These are phyloP conservation scores for Blyttiomyces sp. DNA, from an alignment of 371 early-diverging fungal genomes.

Conservation along the genomic window DNA sequence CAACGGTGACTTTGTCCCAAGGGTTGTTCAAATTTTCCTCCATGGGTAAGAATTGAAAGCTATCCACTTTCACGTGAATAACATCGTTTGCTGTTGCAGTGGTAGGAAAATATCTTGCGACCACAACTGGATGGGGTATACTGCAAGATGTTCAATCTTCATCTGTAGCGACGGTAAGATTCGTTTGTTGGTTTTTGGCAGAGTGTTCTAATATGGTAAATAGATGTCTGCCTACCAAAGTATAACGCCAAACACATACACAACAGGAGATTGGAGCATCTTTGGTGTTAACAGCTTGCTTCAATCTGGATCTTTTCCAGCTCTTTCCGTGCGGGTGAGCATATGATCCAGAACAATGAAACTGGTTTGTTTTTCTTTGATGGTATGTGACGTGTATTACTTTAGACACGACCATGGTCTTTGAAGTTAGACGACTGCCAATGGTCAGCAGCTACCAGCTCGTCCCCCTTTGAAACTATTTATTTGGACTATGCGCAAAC, in stretches of 20 bases:
- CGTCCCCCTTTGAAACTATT: too few species aligned
- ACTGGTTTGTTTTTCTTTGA: not conserved
- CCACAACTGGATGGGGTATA: constrained; percentile 12
- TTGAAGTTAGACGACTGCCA: constrained; percentile 10
- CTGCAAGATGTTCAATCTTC: too few species aligned
- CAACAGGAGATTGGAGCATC: constrained; percentile 15
- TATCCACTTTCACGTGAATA: too few species aligned
- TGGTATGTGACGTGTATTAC: not conserved
- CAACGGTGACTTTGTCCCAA: not conserved
- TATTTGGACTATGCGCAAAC: too few species aligned
- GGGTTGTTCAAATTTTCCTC: not conserved
- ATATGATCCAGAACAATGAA: not conserved
- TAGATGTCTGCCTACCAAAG: too few species aligned
- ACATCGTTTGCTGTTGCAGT: not conserved
- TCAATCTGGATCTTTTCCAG: constrained; percentile 13
- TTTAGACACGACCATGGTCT: constrained; percentile 18
- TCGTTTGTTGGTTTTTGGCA: too few species aligned
- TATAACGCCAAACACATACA: not conserved
- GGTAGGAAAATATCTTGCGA: constrained; percentile 5
- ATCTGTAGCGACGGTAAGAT: too few species aligned
- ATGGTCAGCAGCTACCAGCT: too few species aligned
- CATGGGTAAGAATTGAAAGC: too few species aligned
- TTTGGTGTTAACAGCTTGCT: constrained; percentile 6
- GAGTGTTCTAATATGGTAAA: too few species aligned
- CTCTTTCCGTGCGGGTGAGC: constrained; percentile 6